Evolutionary conservation across 805 yeast genomes (phyloP).

Genomic region (Kluyveromyces dobzhanskii): DNA sequence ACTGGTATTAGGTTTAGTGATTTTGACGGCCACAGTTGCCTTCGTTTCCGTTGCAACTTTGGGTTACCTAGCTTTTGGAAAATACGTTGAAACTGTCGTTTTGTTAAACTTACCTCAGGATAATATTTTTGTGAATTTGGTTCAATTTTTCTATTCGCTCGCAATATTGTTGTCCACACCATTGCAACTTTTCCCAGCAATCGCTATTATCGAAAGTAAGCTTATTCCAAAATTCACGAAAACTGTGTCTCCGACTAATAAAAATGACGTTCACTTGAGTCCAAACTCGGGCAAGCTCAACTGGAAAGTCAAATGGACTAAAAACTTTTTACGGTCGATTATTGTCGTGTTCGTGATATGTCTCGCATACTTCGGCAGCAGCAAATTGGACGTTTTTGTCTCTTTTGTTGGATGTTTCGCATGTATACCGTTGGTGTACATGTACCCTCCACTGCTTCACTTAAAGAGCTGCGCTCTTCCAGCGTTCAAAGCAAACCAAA

Average conservation of each 20-base stretch:
- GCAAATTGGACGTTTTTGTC: conserved; percentile 63
- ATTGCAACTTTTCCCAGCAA: conserved; percentile 73
- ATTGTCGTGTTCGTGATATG: conserved; percentile 48
- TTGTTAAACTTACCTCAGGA: conserved; percentile 64
- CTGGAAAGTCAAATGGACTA: conserved; percentile 50
- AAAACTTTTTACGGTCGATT: conserved; percentile 47
- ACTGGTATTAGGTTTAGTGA: conserved; percentile 50
- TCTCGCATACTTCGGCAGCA: conserved; percentile 60
- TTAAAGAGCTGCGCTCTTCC: conserved; percentile 40
- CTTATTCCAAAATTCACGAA: conserved; percentile 37
- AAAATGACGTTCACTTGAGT: conserved; percentile 13
- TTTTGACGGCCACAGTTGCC: conserved; percentile 50
- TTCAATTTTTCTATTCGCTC: conserved; percentile 63
- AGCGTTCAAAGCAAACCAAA: conserved; percentile 7
- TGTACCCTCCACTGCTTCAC: conserved; percentile 78
- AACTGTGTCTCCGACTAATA: conserved; percentile 12
- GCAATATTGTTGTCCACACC: conserved; percentile 77
- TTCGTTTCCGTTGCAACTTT: conserved; percentile 58
- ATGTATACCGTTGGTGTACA: conserved; percentile 76
- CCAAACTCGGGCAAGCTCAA: conserved; percentile 49
- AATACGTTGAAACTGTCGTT: conserved; percentile 55
- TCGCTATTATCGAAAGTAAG: conserved; percentile 59
- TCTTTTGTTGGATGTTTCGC: conserved; percentile 80
- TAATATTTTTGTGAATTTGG: conserved; percentile 49
- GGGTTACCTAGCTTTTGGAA: conserved; percentile 67